Evolutionary conservation across 768 basidiomycete genomes (phyloP).

Genomic region (Xerocomellus amylosporus): DNA sequence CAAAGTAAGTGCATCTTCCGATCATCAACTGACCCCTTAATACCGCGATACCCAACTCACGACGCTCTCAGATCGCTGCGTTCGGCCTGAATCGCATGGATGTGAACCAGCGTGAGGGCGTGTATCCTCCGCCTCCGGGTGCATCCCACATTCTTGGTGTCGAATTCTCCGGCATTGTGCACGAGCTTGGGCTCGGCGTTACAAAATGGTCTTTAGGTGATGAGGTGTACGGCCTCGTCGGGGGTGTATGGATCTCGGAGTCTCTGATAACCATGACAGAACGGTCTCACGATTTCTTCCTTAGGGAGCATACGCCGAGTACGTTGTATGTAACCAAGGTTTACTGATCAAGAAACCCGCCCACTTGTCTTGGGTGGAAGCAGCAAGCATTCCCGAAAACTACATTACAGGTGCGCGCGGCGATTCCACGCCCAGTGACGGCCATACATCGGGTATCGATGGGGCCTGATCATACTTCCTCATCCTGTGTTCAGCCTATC

Average conservation of each 20-base stretch:
- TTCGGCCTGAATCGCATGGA: constrained; percentile 94
- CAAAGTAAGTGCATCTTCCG: constrained; percentile 48
- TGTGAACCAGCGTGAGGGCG: constrained; percentile 63
- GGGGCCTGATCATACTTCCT: constrained; percentile 2
- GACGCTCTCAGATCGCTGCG: constrained; percentile 55
- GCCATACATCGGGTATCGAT: neutral
- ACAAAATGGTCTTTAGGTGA: constrained; percentile 59
- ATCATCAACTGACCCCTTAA: neutral
- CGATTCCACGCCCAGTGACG: constrained; percentile 5
- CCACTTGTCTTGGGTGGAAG: constrained; percentile 76
- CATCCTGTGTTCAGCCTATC: constrained; percentile 44
- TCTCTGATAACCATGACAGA: neutral
- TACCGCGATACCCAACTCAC: neutral
- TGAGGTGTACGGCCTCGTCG: constrained; percentile 75
- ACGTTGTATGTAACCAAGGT: constrained; percentile 61
- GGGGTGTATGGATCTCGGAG: constrained; percentile 57
- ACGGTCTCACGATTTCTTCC: neutral
- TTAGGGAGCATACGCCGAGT: constrained; percentile 91
- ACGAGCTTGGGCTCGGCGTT: constrained; percentile 49
- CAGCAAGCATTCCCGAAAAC: constrained; percentile 84
- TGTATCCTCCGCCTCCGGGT: constrained; percentile 78
- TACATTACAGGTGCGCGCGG: constrained; percentile 72
- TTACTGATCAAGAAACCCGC: constrained; percentile 74
- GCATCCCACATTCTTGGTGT: constrained; percentile 77
- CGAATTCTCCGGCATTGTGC: constrained; percentile 76